Conservation (phyloP, 805 yeast species). For the Wickerhamomyces mucosus region DNA sequence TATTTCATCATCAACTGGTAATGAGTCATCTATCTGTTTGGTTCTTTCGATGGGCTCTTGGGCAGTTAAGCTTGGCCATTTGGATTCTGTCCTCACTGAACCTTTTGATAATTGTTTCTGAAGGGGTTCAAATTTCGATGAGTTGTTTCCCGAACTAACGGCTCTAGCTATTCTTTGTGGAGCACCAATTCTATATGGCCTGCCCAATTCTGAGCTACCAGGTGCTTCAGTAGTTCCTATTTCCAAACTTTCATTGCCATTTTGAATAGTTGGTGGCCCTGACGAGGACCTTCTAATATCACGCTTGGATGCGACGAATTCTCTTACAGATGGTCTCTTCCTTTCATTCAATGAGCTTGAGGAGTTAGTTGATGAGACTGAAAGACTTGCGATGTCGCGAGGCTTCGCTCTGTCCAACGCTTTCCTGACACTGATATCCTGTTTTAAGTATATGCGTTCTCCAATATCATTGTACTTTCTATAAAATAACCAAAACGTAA, state of each 20-base stretch:
- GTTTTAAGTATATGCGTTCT: conserved; percentile 19
- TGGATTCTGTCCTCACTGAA: conserved; percentile 4
- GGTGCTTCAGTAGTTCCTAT: too few species aligned
- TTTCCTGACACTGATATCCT: conserved; percentile 32
- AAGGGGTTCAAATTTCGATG: conserved; percentile 5
- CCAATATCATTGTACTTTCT: conserved; percentile 45
- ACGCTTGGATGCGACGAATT: conserved; percentile 35
- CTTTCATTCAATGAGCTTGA: conserved; percentile 6
- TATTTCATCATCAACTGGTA: conserved; percentile 1
- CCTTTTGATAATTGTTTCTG: conserved; percentile 14
- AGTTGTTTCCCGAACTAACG: conserved; percentile 10
- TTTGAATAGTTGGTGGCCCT: too few species aligned
- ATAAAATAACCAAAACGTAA: conserved; percentile 62
- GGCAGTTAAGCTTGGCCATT: too few species aligned
- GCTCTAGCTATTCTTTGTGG: conserved; percentile 17
- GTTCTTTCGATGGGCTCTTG: too few species aligned
- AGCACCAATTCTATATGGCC: conserved; percentile 14
- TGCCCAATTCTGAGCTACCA: conserved; percentile 14
- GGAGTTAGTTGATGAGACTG: conserved; percentile 6
- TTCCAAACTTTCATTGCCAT: too few species aligned
- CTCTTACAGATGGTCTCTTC: conserved; percentile 38
- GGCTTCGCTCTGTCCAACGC: conserved; percentile 59
- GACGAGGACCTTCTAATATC: conserved; percentile 30
- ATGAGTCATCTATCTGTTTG: background rate
- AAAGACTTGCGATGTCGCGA: conserved; percentile 14